Evolutionary conservation across 768 basidiomycete species (phyloP), one percentile per base, ranked within the genome.

Genomic region (Lactarius vividus): DNA sequence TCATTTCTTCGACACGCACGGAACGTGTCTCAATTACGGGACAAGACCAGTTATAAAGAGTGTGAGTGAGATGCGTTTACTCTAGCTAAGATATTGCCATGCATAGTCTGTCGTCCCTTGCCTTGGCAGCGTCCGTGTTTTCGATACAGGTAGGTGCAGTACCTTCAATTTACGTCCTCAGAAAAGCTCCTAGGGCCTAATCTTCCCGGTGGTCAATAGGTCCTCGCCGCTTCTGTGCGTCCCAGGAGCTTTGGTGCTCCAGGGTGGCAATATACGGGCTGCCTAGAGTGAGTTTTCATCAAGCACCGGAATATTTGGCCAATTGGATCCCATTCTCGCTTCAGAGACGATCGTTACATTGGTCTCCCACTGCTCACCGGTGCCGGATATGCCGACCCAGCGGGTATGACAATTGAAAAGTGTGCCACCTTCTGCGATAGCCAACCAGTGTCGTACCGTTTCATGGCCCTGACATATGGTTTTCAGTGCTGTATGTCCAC

Each of bases 391-490:
- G 74, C 79, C 11, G 79, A 80, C 69, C 74, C 81, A 20, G 77
- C 76, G 4, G 76, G 75, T 28, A 91, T 91, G 86, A 91, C 89
- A 7, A 79, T 85, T 40, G 85, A 81, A 70, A 70, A 73, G 7
- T 83, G 82, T 70, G 72, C 82, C 65, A 71, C 29, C 61, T 82
- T 77, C 68, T 83, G 82, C 72, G 76, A 79, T 40, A 58, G 76
- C 23, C 74, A 79, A 62, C 69, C 75, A 15, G 29, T 31, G n/a
- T 5, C 29, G 9, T 89, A 79, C 72, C 74, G 86, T 65, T 89
- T 83, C 68, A 88, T 89, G 23, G 91, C 90, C 8, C 79, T 85
- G 16, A 89, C 91, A 75, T 89, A 81, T 65, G 82, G 79, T 29
- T 76, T 80, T 62, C 82, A 87, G 73, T 88, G 85, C 76, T 86